Evolutionary conservation across 169 alveolate genomes (phyloP).

Genomic region (Plasmodium yoelii): DNA sequence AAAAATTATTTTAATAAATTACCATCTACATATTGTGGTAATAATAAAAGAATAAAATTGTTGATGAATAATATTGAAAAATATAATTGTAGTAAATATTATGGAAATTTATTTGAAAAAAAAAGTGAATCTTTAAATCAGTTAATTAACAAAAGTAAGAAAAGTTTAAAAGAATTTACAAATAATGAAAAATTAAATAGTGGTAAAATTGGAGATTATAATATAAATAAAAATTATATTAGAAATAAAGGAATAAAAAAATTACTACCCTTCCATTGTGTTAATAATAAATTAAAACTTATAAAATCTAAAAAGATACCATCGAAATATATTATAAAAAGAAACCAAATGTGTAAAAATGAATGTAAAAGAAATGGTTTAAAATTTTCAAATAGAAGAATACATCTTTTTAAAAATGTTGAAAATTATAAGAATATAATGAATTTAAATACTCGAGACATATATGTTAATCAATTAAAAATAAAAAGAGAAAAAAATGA

Average conservation of each 20-base stretch:
- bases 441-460: background rate
- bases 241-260: background rate
- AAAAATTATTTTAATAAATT: too few relatives aligned
- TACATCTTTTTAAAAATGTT: constrained; percentile 2
- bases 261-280: constrained; percentile 1
- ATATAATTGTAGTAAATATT: background rate
- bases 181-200: background rate
- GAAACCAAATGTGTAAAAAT: background rate
- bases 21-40: background rate
- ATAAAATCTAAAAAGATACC: constrained; percentile 4
- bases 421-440: background rate
- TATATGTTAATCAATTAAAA: constrained; percentile 13
- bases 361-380: background rate
- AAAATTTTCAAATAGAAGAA: background rate
- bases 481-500: background rate
- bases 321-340: constrained; percentile 42
- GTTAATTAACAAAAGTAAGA: background rate
- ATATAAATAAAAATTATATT: background rate
- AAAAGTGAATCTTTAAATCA: constrained; percentile 1
- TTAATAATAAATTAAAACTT: constrained; percentile 1
- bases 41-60: constrained; percentile 5
- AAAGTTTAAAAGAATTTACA: background rate
- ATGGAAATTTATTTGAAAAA: background rate
- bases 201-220: background rate
- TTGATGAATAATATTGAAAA: background rate